These are phyloP conservation scores for Phialocephala subalpina DNA, from an alignment of 2,329 filamentous ascomycete species.

Conservation along the genomic window DNA sequence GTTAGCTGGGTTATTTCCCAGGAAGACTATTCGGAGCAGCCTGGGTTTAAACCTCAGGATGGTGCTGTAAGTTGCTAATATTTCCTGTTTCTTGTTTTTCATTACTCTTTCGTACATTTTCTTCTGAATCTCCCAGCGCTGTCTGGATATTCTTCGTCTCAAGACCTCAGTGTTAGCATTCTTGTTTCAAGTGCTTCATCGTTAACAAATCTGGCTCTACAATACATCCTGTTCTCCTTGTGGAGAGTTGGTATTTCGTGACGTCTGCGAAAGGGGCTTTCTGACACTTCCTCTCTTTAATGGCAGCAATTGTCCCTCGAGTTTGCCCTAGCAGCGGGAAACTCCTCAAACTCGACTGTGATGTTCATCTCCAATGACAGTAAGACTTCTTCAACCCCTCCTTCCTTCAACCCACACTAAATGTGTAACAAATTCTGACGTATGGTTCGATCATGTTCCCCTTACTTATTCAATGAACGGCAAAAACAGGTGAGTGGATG, in stretches of 20 bases:
- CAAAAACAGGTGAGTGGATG: slow-evolving; percentile 61
- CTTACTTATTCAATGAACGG: slow-evolving; percentile 57
- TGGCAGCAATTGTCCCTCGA: slow-evolving; percentile 61
- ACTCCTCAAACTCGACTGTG: slow-evolving; percentile 55
- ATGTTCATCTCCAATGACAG: slow-evolving; percentile 59
- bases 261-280: too few species aligned
- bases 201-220: too few species aligned
- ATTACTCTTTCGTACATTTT: too few species aligned
- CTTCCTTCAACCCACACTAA: background rate
- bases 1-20: slow-evolving; percentile 55
- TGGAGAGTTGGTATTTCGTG: too few species aligned
- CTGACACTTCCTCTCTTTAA: too few species aligned
- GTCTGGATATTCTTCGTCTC: too few species aligned
- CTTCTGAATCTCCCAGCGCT: too few species aligned
- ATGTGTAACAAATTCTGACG: slow-evolving; percentile 54
- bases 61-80: too few species aligned
- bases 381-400: slow-evolving; percentile 34
- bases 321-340: slow-evolving; percentile 57
- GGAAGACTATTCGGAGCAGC: background rate
- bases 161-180: too few species aligned
- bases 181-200: too few species aligned
- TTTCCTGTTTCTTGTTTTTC: too few species aligned
- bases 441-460: slow-evolving; percentile 62
- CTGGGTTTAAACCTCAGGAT: slow-evolving; percentile 56
- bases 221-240: too few species aligned